Base-by-base conservation (phyloP, 768 basidiomycete species). In the Fibroporia radiculosa region DNA sequence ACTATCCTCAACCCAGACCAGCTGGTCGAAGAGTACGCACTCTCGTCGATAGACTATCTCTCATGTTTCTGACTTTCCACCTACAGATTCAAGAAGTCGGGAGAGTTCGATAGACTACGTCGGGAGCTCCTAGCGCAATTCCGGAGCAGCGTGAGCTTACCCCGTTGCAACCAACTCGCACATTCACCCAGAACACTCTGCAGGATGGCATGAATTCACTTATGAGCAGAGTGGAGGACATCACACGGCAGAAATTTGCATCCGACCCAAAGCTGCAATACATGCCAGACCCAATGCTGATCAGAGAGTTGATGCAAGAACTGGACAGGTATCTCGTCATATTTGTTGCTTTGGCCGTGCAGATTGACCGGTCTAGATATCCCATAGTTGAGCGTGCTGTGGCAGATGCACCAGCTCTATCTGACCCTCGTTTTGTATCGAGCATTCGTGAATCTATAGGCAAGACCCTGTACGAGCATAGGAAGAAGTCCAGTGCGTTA, bases 31-130 rank as follows among this genome's bases (percentile, higher is more conserved):
- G 82, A 80, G 84, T 82, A 70, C 56, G 36, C 11, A 24, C 19
- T 14, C 31, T 19, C 14, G n/a, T 8, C 8, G 29, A 31, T 31
- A 8, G 8, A 31, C n/a, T 31, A n/a, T 8, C 29, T 31, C 29
- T 31, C 29, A 31, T 31, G 29, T n/a, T 4, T 14, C 36, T 34
- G 48, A 49, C 36, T 13, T 22, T 37, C 33, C 29, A n/a, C 14
- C 29, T 26, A 25, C 52, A 87, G 84, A 54, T 87, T 85, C 67
- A 86, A 87, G 62, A 81, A 80, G 54, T 83, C 82, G 10, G 84
- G 84, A 23, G 82, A 87, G 63, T 86, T 85, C 52, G 84, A 87
- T 52, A 75, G 80, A 19, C 58, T 86, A 49, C 72, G 84, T 39
- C 73, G 75, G 40, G 78, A 86, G 61, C 64, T 88, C 19, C 60